Percentiles rank a stretch among this genome's conserved stretches.
Conservation (phyloP, 345 rosid genomes). For the Salix exigua region DNA sequence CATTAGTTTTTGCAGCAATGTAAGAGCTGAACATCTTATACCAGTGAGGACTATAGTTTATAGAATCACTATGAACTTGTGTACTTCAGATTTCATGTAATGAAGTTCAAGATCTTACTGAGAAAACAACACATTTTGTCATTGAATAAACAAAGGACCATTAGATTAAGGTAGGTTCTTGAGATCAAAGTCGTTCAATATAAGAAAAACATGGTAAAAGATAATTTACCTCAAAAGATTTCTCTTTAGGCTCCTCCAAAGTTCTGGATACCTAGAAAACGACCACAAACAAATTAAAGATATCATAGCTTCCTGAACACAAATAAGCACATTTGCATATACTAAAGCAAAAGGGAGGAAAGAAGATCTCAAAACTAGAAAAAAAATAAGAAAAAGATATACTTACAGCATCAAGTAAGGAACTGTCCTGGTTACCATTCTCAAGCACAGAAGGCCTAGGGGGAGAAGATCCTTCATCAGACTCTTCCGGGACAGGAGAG, state of each 20-base stretch:
- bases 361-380: conserved; percentile 2
- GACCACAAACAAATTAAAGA: neutral
- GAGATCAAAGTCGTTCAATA: neutral
- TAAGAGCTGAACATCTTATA: neutral
- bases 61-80: neutral
- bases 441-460: conserved; percentile 49
- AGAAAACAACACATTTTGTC: neutral
- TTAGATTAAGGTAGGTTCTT: neutral
- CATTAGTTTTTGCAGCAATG: neutral
- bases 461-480: conserved; percentile 79
- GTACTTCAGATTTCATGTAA: neutral
- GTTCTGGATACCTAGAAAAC: conserved; percentile 53
- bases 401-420: conserved; percentile 49
- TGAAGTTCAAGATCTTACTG: neutral
- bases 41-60: neutral
- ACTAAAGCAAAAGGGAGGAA: neutral
- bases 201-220: neutral
- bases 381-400: neutral
- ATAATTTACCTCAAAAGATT: conserved; percentile 53
- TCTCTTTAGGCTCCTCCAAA: conserved; percentile 50
- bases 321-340: neutral
- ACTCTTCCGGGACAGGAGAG: conserved; percentile 83
- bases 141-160: neutral
- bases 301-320: neutral
- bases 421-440: conserved; percentile 39